These are phyloP conservation scores for Aspergillus saccharolyticus DNA, from an alignment of 495 filamentous ascomycete species.

Conservation along the genomic window DNA sequence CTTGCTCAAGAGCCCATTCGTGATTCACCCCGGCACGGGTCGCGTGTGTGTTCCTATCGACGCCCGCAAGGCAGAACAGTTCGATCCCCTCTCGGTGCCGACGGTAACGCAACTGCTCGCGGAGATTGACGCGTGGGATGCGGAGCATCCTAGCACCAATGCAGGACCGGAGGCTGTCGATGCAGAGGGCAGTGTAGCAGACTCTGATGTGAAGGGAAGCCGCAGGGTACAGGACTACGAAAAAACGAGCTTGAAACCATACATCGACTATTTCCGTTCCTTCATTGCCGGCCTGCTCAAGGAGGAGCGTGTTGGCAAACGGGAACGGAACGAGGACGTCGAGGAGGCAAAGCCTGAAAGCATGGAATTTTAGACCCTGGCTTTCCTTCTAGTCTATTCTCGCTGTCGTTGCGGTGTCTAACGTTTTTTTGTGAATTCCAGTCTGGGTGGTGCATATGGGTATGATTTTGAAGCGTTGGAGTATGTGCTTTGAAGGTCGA, in stretches of 20 bases:
- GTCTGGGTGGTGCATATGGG: background rate
- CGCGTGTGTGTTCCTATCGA: slow-evolving; percentile 95
- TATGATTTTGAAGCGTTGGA: background rate
- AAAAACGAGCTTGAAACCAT: slow-evolving; percentile 91
- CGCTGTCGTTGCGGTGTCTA: background rate
- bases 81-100: slow-evolving; percentile 82
- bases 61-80: slow-evolving; percentile 59
- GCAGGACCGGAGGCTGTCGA: slow-evolving; percentile 31
- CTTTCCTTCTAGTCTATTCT: background rate
- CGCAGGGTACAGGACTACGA: slow-evolving; percentile 79
- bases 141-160: slow-evolving; percentile 28
- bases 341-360: slow-evolving; percentile 45
- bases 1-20: slow-evolving; percentile 92
- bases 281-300: slow-evolving; percentile 75
- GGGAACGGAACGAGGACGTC: slow-evolving; percentile 62
- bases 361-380: slow-evolving; percentile 45
- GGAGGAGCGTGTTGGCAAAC: slow-evolving; percentile 70
- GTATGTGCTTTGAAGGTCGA: background rate
- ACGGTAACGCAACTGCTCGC: slow-evolving; percentile 73
- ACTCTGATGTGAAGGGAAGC: slow-evolving; percentile 30
- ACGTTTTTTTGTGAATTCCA: background rate
- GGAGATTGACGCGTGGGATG: slow-evolving; percentile 77
- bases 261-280: slow-evolving; percentile 79
- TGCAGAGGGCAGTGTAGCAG: slow-evolving; percentile 33
- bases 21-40: slow-evolving; percentile 91